These are phyloP conservation scores for Fusarium sp. DNA, from an alignment of 2,329 filamentous ascomycete species.

Conservation along the genomic window DNA sequence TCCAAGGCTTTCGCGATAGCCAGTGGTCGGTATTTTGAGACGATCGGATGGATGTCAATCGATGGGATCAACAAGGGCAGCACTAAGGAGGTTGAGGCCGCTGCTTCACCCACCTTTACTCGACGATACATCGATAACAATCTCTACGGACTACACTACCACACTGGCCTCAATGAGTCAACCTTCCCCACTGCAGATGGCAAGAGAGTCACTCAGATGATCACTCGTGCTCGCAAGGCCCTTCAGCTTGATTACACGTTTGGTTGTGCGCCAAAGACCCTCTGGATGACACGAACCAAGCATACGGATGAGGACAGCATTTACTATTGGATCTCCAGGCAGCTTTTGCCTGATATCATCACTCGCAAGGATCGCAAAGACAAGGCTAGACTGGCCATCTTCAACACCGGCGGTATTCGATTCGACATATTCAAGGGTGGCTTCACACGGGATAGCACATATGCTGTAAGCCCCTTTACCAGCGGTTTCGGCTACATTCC, in stretches of 20 bases:
- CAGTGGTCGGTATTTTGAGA: slow-evolving; percentile 93
- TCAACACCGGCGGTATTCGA: slow-evolving; percentile 90
- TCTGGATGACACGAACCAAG: slow-evolving; percentile 83
- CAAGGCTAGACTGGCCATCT: slow-evolving; percentile 74
- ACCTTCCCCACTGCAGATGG: slow-evolving; percentile 83
- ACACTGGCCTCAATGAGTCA: slow-evolving; percentile 75
- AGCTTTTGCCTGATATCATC: slow-evolving; percentile 76
- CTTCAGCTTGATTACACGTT: slow-evolving; percentile 77
- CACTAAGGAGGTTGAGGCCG: slow-evolving; percentile 39
- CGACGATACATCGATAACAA: slow-evolving; percentile 96
- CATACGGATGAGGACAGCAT: slow-evolving; percentile 81
- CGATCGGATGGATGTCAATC: slow-evolving; percentile 91
- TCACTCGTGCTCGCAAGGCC: slow-evolving; percentile 72
- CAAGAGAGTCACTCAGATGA: slow-evolving; percentile 74
- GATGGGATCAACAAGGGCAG: slow-evolving; percentile 62
- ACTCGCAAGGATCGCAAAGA: slow-evolving; percentile 65
- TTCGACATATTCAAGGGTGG: slow-evolving; percentile 95
- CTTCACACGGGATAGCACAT: slow-evolving; percentile 89
- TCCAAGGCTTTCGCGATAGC: slow-evolving; percentile 80
- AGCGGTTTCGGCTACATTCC: slow-evolving; percentile 80
- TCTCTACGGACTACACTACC: slow-evolving; percentile 82
- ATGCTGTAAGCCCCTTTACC: slow-evolving; percentile 86
- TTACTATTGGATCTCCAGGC: slow-evolving; percentile 79
- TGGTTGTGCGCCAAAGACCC: slow-evolving; percentile 83
- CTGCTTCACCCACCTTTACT: slow-evolving; percentile 66